These are phyloP conservation scores for Vaccinium myrtillus DNA, from an alignment of 148 eudicot species.

Conservation along the genomic window DNA sequence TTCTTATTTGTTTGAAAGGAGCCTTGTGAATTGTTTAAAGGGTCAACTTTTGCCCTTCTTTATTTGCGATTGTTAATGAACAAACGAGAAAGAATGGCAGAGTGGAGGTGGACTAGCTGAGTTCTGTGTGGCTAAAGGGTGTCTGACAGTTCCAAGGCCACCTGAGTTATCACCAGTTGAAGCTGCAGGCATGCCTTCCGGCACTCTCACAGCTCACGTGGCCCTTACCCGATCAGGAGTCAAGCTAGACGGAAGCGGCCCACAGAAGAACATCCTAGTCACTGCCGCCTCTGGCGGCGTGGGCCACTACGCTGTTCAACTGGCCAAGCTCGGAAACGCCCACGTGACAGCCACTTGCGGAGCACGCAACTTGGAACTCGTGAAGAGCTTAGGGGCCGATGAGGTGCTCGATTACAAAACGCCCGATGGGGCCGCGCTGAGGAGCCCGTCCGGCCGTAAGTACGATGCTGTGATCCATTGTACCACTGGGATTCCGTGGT, in stretches of 20 bases:
- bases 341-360: constrained; percentile 64
- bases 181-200: constrained; percentile 44
- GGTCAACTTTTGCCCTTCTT: too few species aligned
- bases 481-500: constrained; percentile 41
- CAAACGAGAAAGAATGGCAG: constrained; percentile 16
- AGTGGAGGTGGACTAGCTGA: constrained; percentile 46
- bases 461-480: constrained; percentile 55
- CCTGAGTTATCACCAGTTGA: constrained; percentile 51
- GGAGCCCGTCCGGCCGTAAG: constrained; percentile 50
- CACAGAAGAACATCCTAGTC: constrained; percentile 39
- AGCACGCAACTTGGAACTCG: constrained; percentile 51
- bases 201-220: constrained; percentile 45
- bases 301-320: constrained; percentile 56
- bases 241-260: constrained; percentile 39
- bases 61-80: not conserved
- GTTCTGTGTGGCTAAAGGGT: constrained; percentile 35
- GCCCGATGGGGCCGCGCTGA: constrained; percentile 47
- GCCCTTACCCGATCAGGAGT: constrained; percentile 45
- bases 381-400: constrained; percentile 55
- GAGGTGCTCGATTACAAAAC: constrained; percentile 57
- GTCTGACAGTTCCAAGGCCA: constrained; percentile 38
- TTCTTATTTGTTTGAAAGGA: too few species aligned
- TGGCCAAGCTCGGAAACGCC: constrained; percentile 47
- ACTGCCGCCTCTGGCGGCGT: constrained; percentile 62
- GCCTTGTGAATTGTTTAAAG: too few species aligned